Base-by-base conservation (phyloP, 2,329 filamentous ascomycete species). In the Colletotrichum eleusines region DNA sequence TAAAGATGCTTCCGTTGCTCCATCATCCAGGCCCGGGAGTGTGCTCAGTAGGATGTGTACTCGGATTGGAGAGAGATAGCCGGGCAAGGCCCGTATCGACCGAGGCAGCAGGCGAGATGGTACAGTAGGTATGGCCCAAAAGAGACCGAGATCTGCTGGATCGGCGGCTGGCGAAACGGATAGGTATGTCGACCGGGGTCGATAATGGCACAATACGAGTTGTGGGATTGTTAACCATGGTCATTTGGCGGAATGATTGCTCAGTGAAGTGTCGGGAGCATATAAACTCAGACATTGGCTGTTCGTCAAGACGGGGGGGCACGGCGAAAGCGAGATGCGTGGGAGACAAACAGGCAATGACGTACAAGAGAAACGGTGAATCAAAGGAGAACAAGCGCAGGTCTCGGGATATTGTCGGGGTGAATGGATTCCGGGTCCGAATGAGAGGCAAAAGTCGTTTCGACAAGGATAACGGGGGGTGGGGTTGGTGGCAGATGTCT, bases 61-160 rank as follows among this genome's bases (percentile, higher is more conserved):
- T 58, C 40, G 57, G 40, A 50, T 40, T 9, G 55, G 51, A 20
- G 51, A 33, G 7, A 33, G 31, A 7, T 33, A 33, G 51, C 7
- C 33, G 11, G 28, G 28, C 20, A 33, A 28, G 2, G 31, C 31
- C 31, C 7, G 31, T 33, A 7, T 33, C 31, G 7, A 33, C 31
- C 31, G 31, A 33, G 31, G 31, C 31, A 33, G 31, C 31, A 33
- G 31, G 31, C 26, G 16, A 35, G 28, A 35, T n/a, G 31, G 7
- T 23, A n/a, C n/a, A n/a, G n/a, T n/a, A n/a, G 51, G 26, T 40
- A 51, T 31, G 33, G 33, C 59, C 59, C 23, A 28, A 46, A 53
- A 46, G 66, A 53, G 60, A 48, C 33, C 16, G 51, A 35, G 66
- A 64, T 69, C 66, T 51, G n/a, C 51, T 63, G 40, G 66, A 68